These are phyloP conservation scores for Diutina neorugosa DNA, from an alignment of 1,139 yeast species.

Conservation along the genomic window DNA sequence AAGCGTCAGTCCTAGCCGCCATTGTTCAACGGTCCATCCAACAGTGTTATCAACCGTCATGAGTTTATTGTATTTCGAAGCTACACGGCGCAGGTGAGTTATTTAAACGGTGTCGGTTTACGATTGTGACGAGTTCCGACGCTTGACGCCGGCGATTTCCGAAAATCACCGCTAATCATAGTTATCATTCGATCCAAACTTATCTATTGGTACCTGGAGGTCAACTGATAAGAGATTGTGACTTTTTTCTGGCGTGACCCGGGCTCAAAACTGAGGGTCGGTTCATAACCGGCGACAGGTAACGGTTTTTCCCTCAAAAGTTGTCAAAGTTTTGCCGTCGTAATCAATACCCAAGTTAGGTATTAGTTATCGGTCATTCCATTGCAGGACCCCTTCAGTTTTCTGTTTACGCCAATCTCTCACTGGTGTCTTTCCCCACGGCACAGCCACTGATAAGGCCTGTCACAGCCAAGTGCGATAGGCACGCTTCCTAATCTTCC, in stretches of 20 bases:
- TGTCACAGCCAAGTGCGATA: neutral
- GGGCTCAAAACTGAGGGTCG: too few relatives aligned
- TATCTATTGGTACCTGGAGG: neutral
- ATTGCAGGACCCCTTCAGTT: too few relatives aligned
- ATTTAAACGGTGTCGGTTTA: neutral
- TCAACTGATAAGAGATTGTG: neutral
- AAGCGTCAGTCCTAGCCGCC: slow-evolving; percentile 56
- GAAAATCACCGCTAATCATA: neutral
- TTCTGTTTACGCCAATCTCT: too few relatives aligned
- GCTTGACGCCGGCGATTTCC: neutral
- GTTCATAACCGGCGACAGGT: neutral
- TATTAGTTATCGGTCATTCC: too few relatives aligned
- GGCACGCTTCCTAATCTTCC: neutral
- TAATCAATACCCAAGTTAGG: too few relatives aligned
- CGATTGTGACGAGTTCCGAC: neutral
- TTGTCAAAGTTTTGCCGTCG: too few relatives aligned
- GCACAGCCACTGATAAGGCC: too few relatives aligned
- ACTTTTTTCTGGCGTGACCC: neutral
- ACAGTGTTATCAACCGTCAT: neutral
- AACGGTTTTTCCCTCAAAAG: neutral
- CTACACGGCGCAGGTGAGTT: neutral
- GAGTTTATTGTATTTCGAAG: neutral
- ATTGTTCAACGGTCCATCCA: slow-evolving; percentile 42
- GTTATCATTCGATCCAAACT: neutral
- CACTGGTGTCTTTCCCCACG: too few relatives aligned